These are phyloP conservation scores for Marasmius fiardii DNA, from an alignment of 1,284 basidiomycete species.

Conservation along the genomic window DNA sequence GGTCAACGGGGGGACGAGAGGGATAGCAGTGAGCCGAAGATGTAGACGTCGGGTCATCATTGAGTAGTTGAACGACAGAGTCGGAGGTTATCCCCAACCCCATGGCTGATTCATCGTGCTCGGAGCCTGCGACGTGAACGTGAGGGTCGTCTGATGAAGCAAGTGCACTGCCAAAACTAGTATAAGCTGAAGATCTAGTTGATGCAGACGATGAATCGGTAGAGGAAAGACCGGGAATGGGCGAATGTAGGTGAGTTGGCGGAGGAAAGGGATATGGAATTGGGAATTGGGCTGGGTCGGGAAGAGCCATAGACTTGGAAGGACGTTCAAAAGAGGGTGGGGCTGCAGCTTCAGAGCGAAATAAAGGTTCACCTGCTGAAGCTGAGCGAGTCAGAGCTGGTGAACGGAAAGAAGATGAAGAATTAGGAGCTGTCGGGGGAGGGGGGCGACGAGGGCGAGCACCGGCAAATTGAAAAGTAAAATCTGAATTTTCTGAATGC, in stretches of 20 bases:
- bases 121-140: slow-evolving; percentile 51
- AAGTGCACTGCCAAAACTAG: slow-evolving; percentile 58
- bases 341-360: slow-evolving; percentile 31
- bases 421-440: slow-evolving; percentile 22
- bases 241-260: slow-evolving; percentile 39
- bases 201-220: slow-evolving; percentile 66
- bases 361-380: slow-evolving; percentile 20
- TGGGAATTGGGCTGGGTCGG: slow-evolving; percentile 62
- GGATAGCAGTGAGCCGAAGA: slow-evolving; percentile 38
- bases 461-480: neutral
- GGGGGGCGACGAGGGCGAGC: slow-evolving; percentile 11
- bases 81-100: slow-evolving; percentile 61
- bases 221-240: slow-evolving; percentile 59
- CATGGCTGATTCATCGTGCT: slow-evolving; percentile 50
- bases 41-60: slow-evolving; percentile 47
- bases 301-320: slow-evolving; percentile 40
- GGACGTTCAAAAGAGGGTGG: slow-evolving; percentile 42
- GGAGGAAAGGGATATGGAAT: slow-evolving; percentile 49
- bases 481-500: neutral
- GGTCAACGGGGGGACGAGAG: slow-evolving; percentile 46
- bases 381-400: slow-evolving; percentile 21
- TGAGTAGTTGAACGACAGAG: slow-evolving; percentile 56
- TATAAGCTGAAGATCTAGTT: slow-evolving; percentile 74
- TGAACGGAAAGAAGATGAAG: slow-evolving; percentile 13
- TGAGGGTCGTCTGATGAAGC: slow-evolving; percentile 58